Evolutionary conservation across 2,329 filamentous ascomycete genomes (phyloP).

Genomic region (Orbilia oligospora): DNA sequence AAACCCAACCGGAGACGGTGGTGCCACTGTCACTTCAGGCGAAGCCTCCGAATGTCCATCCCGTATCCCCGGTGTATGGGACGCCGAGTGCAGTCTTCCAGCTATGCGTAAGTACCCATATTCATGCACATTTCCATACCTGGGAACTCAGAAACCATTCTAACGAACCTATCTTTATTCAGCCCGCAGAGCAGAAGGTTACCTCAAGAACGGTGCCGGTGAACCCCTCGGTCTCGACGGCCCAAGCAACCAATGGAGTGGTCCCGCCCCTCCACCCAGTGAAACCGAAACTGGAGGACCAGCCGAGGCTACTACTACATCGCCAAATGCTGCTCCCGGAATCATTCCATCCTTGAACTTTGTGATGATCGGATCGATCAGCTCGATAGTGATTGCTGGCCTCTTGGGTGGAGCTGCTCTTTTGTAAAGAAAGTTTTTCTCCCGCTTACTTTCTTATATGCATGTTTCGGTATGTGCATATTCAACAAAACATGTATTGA

Average conservation of each 20-base stretch:
- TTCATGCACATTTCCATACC: not conserved
- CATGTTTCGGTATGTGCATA: conserved; percentile 22
- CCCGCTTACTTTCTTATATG: not conserved
- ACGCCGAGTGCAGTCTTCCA: conserved; percentile 63
- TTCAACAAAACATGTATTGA: not conserved
- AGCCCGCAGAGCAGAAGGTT: conserved; percentile 44
- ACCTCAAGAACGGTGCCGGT: conserved; percentile 43
- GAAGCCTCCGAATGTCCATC: conserved; percentile 39
- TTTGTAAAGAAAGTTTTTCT: conserved; percentile 42
- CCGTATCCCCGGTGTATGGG: conserved; percentile 60
- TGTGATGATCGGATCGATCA: conserved; percentile 33
- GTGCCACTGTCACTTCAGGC: conserved; percentile 63
- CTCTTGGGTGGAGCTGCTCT: conserved; percentile 50
- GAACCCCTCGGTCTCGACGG: conserved; percentile 50
- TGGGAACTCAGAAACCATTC: not conserved
- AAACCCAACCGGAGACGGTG: conserved; percentile 71
- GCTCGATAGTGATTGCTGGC: conserved; percentile 53
- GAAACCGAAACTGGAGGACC: conserved; percentile 10
- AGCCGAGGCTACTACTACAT: conserved; percentile 27
- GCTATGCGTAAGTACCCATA: conserved; percentile 50
- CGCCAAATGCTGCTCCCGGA: conserved; percentile 35
- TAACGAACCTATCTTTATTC: conserved; percentile 11
- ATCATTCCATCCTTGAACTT: conserved; percentile 46
- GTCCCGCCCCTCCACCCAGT: conserved; percentile 23
- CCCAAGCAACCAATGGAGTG: conserved; percentile 57